Conservation (phyloP, 2,329 filamentous ascomycete species). For the Penicillium sp. region DNA sequence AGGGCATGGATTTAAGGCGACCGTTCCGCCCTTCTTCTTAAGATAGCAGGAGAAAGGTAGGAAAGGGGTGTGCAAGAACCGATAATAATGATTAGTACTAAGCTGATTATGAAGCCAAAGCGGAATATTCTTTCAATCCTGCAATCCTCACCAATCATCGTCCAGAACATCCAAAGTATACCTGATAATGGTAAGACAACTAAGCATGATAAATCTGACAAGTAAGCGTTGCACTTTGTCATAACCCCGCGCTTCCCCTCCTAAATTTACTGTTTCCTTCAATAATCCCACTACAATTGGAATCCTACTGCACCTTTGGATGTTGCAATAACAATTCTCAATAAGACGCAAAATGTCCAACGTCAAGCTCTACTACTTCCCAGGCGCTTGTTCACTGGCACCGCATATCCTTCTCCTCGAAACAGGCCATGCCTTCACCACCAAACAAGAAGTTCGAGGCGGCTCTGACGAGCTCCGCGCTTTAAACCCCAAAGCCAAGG, state of each 20-base stretch:
- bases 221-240: no score
- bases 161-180: no score
- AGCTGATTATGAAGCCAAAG: not conserved
- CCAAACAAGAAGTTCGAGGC: not conserved
- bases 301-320: not conserved
- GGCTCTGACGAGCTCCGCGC: not conserved
- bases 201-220: not conserved
- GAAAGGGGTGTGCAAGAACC: no score
- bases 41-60: no score
- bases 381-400: not conserved
- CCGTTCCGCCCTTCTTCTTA: no score
- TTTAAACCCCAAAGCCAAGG: conserved; percentile 1
- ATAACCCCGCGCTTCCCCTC: no score
- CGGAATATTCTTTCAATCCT: not conserved
- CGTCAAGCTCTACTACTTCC: not conserved
- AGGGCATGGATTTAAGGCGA: no score
- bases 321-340: not conserved
- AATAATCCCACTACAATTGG: not conserved
- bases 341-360: not conserved
- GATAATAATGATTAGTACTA: not conserved
- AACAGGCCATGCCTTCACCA: not conserved
- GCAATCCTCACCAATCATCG: not conserved
- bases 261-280: not conserved
- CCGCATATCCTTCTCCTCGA: conserved; percentile 2
- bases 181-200: not conserved